A percentile compares a stretch with the other conserved stretches of the same genome.
phyloP scores from a whole-genome alignment of 345 rosid genomes.

The Litchi chinensis region DNA sequence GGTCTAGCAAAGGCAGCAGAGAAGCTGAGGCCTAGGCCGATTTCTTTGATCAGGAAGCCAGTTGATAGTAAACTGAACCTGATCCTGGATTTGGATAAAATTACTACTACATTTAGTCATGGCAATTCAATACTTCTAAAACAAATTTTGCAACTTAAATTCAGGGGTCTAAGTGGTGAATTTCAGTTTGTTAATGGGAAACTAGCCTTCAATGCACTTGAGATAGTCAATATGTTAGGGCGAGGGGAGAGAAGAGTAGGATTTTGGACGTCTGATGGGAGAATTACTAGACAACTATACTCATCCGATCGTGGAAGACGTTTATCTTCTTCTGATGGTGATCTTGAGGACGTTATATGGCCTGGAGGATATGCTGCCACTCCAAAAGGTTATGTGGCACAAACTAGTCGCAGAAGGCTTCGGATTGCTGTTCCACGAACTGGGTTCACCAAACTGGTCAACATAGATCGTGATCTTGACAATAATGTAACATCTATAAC shows the following conservation, averaged over 20 bases:
- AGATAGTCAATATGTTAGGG: neutral
- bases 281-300: neutral
- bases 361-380: neutral
- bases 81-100: too few relatives aligned
- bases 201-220: neutral
- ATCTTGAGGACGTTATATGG: neutral
- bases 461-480: neutral
- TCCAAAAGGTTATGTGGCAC: conserved; percentile 3
- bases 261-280: neutral
- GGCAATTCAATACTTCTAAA: too few relatives aligned
- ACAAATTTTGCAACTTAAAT: too few relatives aligned
- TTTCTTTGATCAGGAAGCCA: too few relatives aligned
- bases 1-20: too few relatives aligned
- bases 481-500: neutral
- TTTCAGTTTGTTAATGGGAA: too few relatives aligned
- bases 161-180: too few relatives aligned
- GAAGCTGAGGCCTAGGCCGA: too few relatives aligned
- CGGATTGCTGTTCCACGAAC: neutral
- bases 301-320: neutral
- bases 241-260: conserved; percentile 3
- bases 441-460: neutral
- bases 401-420: neutral
- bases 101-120: too few relatives aligned
- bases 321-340: neutral
- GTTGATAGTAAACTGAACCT: too few relatives aligned